Evolutionary conservation across 345 rosid genomes (phyloP), one percentile per base, ranked within the genome.

Genomic region (Syzygium jambos): DNA sequence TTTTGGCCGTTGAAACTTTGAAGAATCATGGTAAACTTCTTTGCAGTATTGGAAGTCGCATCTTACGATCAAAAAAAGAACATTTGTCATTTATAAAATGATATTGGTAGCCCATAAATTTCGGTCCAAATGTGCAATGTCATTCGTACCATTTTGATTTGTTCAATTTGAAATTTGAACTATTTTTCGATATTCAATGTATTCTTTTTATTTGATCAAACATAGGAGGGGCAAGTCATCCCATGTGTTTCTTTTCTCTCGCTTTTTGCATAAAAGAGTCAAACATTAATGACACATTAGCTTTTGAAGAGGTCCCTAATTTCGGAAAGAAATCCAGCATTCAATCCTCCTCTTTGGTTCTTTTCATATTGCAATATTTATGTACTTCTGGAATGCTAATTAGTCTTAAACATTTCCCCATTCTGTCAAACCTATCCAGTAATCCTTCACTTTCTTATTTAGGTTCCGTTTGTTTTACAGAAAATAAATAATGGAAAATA

Each of bases 401-500:
- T 6, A 54, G 57, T 54, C 38, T 30, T 63, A 29, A 16, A 11
- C 77, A 29, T 9, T 29, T 63, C 15, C 38, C 41, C 5, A 6
- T 0, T n/a, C 13, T 14, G 2, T 63, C 13, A n/a, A 29, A 63
- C 77, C 21, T 14, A 63, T 63, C 77, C 2, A 14, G 1, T 8
- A 63, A 63, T 16, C 10, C 17, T 63, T 7, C 77, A 63, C 77
- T 63, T 63, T 29, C 21, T 63, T 17, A 0, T 61, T 61, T 15
- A 61, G 2, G 10, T 9, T 63, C 10, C 0, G 9, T 7, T n/a
- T 15, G 4, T 63, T 63, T 63, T 1, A 0, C 10, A 19, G 0
- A 54, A 17, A 54, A 17, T 54, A 7, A 5, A 19, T 17, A 8
- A 52, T 52, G 21, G 2, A 52, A 52, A 52, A 15, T 52, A 52